phyloP scores from a whole-genome alignment of 2,329 filamentous ascomycete genomes.

The Colletotrichum tanaceti region DNA sequence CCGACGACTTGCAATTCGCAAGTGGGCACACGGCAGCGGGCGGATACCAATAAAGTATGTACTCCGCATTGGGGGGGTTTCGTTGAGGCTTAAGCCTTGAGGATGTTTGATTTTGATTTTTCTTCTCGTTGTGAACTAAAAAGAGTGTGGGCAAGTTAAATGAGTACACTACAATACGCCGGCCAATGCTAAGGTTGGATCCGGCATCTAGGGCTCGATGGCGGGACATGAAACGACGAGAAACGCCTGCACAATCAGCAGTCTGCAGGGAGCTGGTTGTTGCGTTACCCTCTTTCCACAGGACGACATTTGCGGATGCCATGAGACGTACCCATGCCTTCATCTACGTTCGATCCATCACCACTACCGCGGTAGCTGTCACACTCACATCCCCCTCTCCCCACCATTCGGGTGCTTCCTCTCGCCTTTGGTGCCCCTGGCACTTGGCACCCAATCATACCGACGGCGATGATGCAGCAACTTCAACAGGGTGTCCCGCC shows the following conservation, averaged over 20 bases:
- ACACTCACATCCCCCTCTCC: conserved; percentile 19
- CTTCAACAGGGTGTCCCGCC: conserved; percentile 25
- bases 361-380: conserved; percentile 11
- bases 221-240: conserved; percentile 34
- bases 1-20: conserved; percentile 1
- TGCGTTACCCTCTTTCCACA: conserved; percentile 19
- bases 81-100: neutral
- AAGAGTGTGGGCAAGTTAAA: conserved; percentile 21
- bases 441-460: conserved; percentile 22
- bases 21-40: conserved; percentile 10
- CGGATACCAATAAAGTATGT: conserved; percentile 32
- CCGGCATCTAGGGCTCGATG: conserved; percentile 10
- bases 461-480: conserved; percentile 29
- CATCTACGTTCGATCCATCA: neutral
- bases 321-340: conserved; percentile 11
- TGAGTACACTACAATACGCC: neutral
- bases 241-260: conserved; percentile 25
- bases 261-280: conserved; percentile 25
- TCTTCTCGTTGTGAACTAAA: conserved; percentile 7
- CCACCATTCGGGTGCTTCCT: conserved; percentile 38
- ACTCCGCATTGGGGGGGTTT: conserved; percentile 25
- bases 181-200: conserved; percentile 28
- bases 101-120: conserved; percentile 21
- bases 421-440: conserved; percentile 29
- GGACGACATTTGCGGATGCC: conserved; percentile 20